Base-by-base conservation (phyloP, 495 filamentous ascomycete genomes). In the Viridothelium virens region DNA sequence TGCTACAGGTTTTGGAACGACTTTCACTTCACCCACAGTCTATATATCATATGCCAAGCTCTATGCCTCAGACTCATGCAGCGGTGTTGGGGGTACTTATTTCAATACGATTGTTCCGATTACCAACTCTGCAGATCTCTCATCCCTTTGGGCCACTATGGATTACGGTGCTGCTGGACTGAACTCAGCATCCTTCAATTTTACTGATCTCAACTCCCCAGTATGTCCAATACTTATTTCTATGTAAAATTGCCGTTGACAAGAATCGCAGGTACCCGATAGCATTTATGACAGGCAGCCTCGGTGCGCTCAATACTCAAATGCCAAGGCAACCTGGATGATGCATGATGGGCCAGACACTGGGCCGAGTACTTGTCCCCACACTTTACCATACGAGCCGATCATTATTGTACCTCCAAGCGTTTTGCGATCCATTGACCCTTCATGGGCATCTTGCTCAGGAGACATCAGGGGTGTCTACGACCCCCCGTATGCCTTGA, bases 11-110 rank as follows among this genome's bases (percentile, higher is more conserved):
- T 39, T 41, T 25, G 47, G 39, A 14, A 61, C 44, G 12, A 65
- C 66, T 3, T 68, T 68, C 14, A 68, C 66, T 2, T 68, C 66
- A 3, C 66, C 66, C 9, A 68, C 62, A 9, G 46, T 68, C 4
- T 68, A 68, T 62, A 56, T 68, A 34, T 68, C 66, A 7, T 68
- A 68, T 34, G 46, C 16, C 11, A 56, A 46, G 14, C 18, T 68
- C 7, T 65, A 64, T 50, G 66, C 66, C 33, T 68, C 66, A 0
- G 47, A 68, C 62, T 68, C 66, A 2, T 68, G 66, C 53, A 63
- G 59, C 38, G 65, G 62, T 25, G 18, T 68, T 39, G 66, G 66
- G 2, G 25, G 47, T 31, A 64, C 62, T 2, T 65, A 53, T 46
- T 64, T 6, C 34, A 64, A 65, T 44, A 64, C 62, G 25, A 64